Conservation (phyloP, 225 moss, liverwort and hornwort genomes). For the Pleurozium schreberi region DNA sequence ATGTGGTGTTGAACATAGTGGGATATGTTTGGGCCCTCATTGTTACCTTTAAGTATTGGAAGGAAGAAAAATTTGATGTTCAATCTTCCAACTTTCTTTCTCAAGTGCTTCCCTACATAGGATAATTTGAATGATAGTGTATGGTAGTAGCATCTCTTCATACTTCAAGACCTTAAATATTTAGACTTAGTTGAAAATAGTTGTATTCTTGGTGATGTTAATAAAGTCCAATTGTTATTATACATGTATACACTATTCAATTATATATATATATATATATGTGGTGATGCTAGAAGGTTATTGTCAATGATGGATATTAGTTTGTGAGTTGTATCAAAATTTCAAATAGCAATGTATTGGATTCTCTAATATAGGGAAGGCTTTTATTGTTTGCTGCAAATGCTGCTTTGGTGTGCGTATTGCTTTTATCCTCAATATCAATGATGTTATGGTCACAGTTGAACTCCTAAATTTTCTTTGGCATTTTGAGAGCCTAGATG, state of each 20-base stretch:
- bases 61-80: background rate
- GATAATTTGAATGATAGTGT: background rate
- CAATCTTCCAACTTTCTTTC: background rate
- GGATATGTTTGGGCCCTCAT: background rate
- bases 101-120: background rate
- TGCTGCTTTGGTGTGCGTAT: fast-evolving
- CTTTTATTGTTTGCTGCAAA: background rate
- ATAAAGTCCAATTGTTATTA: too few species aligned
- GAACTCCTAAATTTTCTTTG: background rate
- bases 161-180: background rate
- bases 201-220: background rate
- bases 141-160: background rate
- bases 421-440: background rate
- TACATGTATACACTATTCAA: too few species aligned
- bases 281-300: background rate
- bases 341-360: background rate
- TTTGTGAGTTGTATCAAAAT: background rate
- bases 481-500: fast-evolving
- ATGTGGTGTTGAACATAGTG: background rate
- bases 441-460: background rate
- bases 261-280: too few species aligned
- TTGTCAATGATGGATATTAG: background rate
- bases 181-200: too few species aligned
- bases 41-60: background rate
- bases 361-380: fast-evolving